A percentile compares a stretch with the other conserved stretches of the same genome.
These are phyloP conservation scores for Podospora pseudocomata DNA, from an alignment of 495 filamentous ascomycete species.

Conservation along the genomic window DNA sequence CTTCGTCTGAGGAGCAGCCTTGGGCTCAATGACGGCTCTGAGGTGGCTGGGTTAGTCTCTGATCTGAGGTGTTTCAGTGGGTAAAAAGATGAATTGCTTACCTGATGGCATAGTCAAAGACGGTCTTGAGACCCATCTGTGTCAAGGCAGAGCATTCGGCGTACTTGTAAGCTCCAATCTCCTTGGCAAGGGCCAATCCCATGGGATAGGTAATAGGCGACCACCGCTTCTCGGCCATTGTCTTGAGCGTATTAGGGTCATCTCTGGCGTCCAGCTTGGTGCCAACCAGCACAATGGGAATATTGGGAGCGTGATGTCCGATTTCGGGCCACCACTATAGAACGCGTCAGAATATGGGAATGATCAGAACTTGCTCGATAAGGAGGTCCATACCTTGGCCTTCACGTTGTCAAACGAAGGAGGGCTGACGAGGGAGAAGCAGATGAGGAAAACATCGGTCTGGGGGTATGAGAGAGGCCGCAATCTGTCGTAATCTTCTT, in stretches of 20 bases:
- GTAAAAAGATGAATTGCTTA: conserved; percentile 35
- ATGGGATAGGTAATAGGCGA: conserved; percentile 87
- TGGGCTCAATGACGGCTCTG: conserved; percentile 81
- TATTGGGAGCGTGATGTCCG: conserved; percentile 89
- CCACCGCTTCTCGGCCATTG: conserved; percentile 81
- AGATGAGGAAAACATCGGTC: conserved; percentile 97
- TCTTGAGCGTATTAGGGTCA: conserved; percentile 73
- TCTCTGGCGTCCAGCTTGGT: conserved; percentile 96
- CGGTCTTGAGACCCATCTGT: conserved; percentile 91
- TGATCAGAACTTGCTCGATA: too few species aligned
- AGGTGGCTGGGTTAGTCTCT: conserved; percentile 18
- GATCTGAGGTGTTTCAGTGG: neutral
- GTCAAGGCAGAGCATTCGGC: conserved; percentile 97
- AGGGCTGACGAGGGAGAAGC: conserved; percentile 97
- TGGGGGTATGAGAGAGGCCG: conserved; percentile 95
- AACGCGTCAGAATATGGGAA: conserved; percentile 19
- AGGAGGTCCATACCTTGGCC: conserved; percentile 65
- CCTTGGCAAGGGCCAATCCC: conserved; percentile 78
- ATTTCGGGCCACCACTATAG: conserved; percentile 92
- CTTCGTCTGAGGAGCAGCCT: conserved; percentile 58
- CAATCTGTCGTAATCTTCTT: conserved; percentile 97
- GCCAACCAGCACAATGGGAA: conserved; percentile 95
- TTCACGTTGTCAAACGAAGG: conserved; percentile 97
- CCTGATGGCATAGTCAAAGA: conserved; percentile 97
- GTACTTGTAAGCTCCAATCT: conserved; percentile 92